These are phyloP conservation scores for Podaxis pistillaris DNA, from an alignment of 768 basidiomycete species.

Conservation along the genomic window DNA sequence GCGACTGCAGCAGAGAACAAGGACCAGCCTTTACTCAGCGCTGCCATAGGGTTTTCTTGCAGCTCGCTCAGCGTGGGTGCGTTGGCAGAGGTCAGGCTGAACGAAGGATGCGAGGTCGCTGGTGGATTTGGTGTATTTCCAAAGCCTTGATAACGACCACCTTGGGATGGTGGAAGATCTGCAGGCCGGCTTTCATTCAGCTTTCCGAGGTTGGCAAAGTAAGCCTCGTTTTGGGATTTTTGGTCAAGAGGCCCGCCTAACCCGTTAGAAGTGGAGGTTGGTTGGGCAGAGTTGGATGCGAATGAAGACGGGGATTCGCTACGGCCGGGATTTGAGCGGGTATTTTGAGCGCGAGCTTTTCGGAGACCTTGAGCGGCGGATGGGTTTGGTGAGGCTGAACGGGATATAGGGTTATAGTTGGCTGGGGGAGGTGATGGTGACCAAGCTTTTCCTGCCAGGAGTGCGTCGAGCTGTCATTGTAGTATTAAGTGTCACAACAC, in stretches of 20 bases:
- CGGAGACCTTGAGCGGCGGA: constrained; percentile 81
- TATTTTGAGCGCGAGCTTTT: constrained; percentile 76
- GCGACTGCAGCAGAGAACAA: constrained; percentile 85
- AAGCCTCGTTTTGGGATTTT: constrained; percentile 82
- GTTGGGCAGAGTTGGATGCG: constrained; percentile 44
- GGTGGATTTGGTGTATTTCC: constrained; percentile 75
- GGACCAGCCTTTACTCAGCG: constrained; percentile 93
- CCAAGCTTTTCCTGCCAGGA: constrained; percentile 77
- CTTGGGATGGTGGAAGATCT: constrained; percentile 88
- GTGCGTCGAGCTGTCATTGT: constrained; percentile 67
- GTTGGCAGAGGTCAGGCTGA: constrained; percentile 71
- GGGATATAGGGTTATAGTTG: constrained; percentile 34
- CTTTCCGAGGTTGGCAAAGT: constrained; percentile 80
- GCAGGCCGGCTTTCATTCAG: constrained; percentile 76
- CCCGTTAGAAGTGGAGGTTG: constrained; percentile 18
- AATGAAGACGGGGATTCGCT: constrained; percentile 48
- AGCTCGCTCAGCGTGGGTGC: constrained; percentile 80
- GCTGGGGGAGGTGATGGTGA: constrained; percentile 70
- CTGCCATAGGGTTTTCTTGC: constrained; percentile 82
- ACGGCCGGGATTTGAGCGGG: constrained; percentile 39
- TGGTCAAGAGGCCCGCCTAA: constrained; percentile 47
- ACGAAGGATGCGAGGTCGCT: constrained; percentile 60
- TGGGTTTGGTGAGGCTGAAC: constrained; percentile 53
- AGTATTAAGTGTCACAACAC: constrained; percentile 19
- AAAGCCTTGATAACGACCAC: constrained; percentile 92